Evolutionary conservation across 352 stramenopile genomes (phyloP), one percentile per base, ranked within the genome.

Genomic region (Phytophthora citrophthora): DNA sequence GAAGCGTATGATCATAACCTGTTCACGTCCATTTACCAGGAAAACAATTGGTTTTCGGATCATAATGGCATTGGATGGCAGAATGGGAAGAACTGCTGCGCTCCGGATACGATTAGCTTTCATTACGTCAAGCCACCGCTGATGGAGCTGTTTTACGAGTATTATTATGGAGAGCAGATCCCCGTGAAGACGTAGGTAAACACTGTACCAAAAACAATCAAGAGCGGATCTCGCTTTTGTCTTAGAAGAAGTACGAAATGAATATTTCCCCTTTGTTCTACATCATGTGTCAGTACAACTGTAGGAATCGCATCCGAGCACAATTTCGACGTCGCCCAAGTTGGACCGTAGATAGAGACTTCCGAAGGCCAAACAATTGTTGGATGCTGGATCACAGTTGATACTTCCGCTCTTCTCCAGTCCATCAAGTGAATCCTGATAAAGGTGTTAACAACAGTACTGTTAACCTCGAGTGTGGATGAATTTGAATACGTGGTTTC

Each of bases 21-120:
- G 26, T 94, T 91, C 55, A 59, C 73, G 36, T 90, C 88, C 5
- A 89, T 94, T 58, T 91, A 92, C 56, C 72, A 93, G 24, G 86
- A 94, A 63, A 93, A 91, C 68, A 95, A 95, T 65, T 95, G 88
- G 88, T 96, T 94, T 64, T 93, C 86, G 54, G 86, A 96, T 61
- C 86, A 94, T 48, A 59, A 81, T 36, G 85, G 86, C 9, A 86
- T 96, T 57, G 84, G 85, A 41, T 94, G 85, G 84, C 80, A 90
- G 61, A 94, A 89, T 53, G 88, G 77, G 45, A 73, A 87, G 32
- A 74, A 82, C 27, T 94, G 86, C 72, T 92, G 81, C 47, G 86
- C 88, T 8, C 84, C 86, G 0, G 86, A 94, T 67, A 82, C 76
- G 16, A 83, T 96, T 44, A 90, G 62, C 45, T 96, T 94, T 66